A percentile compares a stretch with the other conserved stretches of the same genome.
phyloP scores from a whole-genome alignment of 2,329 filamentous ascomycete species.

The Cryphonectria carpinicola region DNA sequence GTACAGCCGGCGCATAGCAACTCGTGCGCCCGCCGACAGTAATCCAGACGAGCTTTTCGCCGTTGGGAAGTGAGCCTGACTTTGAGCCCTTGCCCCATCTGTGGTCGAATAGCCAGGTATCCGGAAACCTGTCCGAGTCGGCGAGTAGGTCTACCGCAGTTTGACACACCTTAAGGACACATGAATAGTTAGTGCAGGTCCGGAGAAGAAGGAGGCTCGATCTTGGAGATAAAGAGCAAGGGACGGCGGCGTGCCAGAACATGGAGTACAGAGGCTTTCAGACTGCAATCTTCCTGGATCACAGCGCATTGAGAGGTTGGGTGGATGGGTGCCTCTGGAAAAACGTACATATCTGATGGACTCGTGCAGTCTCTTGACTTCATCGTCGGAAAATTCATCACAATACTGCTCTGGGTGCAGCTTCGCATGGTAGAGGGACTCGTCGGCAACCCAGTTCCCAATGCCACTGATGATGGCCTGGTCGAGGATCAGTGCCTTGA shows the following conservation, averaged over 20 bases:
- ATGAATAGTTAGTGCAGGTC: neutral
- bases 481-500: conserved; percentile 88
- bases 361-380: conserved; percentile 73
- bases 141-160: conserved; percentile 78
- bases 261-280: neutral
- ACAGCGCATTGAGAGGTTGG: neutral
- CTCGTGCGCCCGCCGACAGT: conserved; percentile 92
- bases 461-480: conserved; percentile 89
- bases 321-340: neutral
- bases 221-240: neutral
- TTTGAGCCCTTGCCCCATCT: conserved; percentile 88
- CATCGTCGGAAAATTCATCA: conserved; percentile 73
- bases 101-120: conserved; percentile 86
- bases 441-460: conserved; percentile 97
- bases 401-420: conserved; percentile 94
- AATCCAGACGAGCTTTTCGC: conserved; percentile 81
- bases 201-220: neutral
- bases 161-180: conserved; percentile 63
- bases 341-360: conserved; percentile 62
- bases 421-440: conserved; percentile 85
- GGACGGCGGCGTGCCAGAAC: neutral
- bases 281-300: neutral
- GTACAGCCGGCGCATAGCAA: conserved; percentile 81
- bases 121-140: conserved; percentile 82
- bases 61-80: conserved; percentile 72